Evolutionary conservation across 768 basidiomycete genomes (phyloP).

Genomic region (Lanmaoa pseudosensibilis): DNA sequence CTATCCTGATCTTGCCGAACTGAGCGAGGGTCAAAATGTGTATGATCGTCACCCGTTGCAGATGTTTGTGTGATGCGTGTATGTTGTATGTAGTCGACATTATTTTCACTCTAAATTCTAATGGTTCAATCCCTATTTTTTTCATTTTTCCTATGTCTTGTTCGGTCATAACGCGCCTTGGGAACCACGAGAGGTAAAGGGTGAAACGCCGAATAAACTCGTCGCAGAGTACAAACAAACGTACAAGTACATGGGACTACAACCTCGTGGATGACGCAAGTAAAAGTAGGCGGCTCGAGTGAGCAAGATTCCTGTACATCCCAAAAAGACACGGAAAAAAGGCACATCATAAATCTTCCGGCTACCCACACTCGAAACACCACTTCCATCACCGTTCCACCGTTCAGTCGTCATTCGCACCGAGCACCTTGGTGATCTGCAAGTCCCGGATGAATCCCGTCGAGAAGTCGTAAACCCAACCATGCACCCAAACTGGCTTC

Average conservation of each 20-base stretch:
- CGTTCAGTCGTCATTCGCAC: neutral
- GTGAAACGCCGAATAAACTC: neutral
- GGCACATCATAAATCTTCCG: too few species aligned
- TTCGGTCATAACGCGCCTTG: too few species aligned
- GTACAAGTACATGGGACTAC: neutral
- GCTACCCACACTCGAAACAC: neutral
- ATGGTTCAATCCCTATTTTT: neutral
- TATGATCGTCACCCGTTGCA: conserved; percentile 85
- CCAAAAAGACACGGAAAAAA: too few species aligned
- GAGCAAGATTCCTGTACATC: neutral
- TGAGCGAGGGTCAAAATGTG: conserved; percentile 88
- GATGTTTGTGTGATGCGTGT: conserved; percentile 64
- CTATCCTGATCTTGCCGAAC: conserved; percentile 87
- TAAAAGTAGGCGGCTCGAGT: neutral
- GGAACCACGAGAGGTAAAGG: neutral
- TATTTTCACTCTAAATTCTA: conserved; percentile 11
- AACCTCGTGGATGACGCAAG: neutral
- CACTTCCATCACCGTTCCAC: neutral
- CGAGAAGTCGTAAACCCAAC: conserved; percentile 69
- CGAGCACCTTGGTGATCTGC: conserved; percentile 43
- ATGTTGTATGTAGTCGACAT: conserved; percentile 4
- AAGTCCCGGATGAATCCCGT: conserved; percentile 61
- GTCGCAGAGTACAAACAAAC: neutral
- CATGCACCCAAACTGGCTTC: conserved; percentile 61
- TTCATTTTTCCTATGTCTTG: too few species aligned